Base-by-base conservation (phyloP, 305 asterid genomes). In the Fraxinus dipetala region DNA sequence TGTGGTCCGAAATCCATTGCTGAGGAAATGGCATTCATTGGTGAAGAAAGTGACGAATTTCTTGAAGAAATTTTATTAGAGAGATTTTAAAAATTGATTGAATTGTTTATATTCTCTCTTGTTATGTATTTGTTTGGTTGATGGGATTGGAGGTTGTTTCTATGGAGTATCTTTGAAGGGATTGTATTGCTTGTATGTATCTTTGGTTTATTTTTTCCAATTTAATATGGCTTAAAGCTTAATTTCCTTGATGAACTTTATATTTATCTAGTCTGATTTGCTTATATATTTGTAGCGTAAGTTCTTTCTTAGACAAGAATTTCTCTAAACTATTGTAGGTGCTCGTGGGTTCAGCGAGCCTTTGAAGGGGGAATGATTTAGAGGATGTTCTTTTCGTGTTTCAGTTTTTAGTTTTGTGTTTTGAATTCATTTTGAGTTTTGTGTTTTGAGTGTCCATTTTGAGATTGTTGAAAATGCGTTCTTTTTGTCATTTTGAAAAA, bases 81-180 rank as follows among this genome's bases (percentile, higher is more conserved):
- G 61, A 48, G 6, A 48, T 48, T 48, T 48, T 48, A 16, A 48
- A 48, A 48, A 48, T 48, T 16, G 20, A 48, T 48, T 48, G 61
- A 48, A 48, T 16, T 4, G 61, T 48, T 16, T 48, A 5, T 40
- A 77, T 54, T 72, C 63, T 22, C 22, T 76, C 59, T 70, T 75
- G 84, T 84, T 88, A 75, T 77, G 78, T 90, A 91, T 85, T 78
- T 90, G 88, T 87, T 82, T 89, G 93, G 92, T 91, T 90, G 95
- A 92, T 93, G 89, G 61, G 86, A 90, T 97, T 95, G 97, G 98
- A 90, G 92, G 95, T 90, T 79, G 96, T 93, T 93, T 92, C 87
- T 79, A 24, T 90, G 83, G 90, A 91, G 91, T 92, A 82, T 88
- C 94, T 92, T 93, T 89, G 93, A 91, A 95, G 97, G 94, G 80